phyloP scores from a whole-genome alignment of 352 stramenopile species.

The Peronospora destructor region DNA sequence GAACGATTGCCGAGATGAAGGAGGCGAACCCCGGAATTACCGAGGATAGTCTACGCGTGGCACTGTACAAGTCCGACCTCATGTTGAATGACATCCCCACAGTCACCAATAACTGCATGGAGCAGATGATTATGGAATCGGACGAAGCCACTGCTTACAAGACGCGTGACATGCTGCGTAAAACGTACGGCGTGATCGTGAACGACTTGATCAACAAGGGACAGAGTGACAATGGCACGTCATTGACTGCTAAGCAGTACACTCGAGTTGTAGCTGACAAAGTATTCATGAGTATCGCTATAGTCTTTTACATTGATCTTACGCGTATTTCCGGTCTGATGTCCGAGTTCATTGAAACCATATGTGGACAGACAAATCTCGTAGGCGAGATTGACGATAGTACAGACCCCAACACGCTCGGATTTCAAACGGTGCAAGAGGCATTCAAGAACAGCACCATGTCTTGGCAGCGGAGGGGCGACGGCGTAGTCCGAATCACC shows the following conservation, averaged over 20 bases:
- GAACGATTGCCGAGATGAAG: conserved; percentile 26
- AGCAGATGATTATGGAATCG: conserved; percentile 29
- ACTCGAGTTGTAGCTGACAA: conserved; percentile 25
- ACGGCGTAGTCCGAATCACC: conserved; percentile 36
- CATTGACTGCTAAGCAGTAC: conserved; percentile 26
- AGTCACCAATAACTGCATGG: conserved; percentile 34
- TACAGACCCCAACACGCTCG: conserved; percentile 34
- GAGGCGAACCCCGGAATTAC: conserved; percentile 14
- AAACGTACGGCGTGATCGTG: conserved; percentile 29
- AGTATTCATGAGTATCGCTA: conserved; percentile 24
- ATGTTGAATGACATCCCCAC: conserved; percentile 28
- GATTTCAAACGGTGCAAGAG: conserved; percentile 30
- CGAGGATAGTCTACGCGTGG: conserved; percentile 12
- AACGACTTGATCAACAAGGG: conserved; percentile 26
- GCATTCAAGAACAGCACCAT: conserved; percentile 35
- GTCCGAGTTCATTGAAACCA: conserved; percentile 30
- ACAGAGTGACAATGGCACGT: conserved; percentile 30
- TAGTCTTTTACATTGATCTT: conserved; percentile 27
- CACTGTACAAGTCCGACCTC: conserved; percentile 26
- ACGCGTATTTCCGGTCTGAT: conserved; percentile 26
- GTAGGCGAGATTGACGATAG: conserved; percentile 42
- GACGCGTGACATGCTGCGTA: conserved; percentile 25
- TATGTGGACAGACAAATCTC: conserved; percentile 27
- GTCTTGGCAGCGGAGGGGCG: conserved; percentile 39
- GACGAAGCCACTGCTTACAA: conserved; percentile 24